Evolutionary conservation across 352 stramenopile species (phyloP), one percentile per base, ranked within the genome.

Genomic region (Paralagenidium karlingii): DNA sequence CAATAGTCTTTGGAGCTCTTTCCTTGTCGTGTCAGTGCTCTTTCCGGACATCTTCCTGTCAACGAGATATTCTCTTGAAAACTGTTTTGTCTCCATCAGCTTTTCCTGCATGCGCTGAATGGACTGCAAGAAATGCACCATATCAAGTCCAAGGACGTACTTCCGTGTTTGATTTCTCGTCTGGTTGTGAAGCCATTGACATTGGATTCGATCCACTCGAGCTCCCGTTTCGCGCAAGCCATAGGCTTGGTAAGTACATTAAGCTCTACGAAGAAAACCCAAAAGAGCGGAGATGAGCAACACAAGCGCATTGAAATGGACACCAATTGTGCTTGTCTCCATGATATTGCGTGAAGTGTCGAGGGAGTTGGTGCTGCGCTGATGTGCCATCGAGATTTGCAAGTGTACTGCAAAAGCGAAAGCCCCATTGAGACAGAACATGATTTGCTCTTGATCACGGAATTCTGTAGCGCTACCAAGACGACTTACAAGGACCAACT

Each of bases 51-150:
- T 53, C 69, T 79, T 29, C 95, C 95, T 18, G 88, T 99, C 29
- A 94, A 99, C 31, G 89, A 98, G 47, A 96, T 98, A 40, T 77
- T 99, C 16, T 96, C 96, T 9, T 82, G 81, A 37, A 59, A 99
- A 49, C 79, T 99, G 24, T 77, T 92, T 15, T 73, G 83, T 25
- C 86, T 99, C 45, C 19, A 7, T 22, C 82, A 97, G 34, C 60
- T 59, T 36, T 71, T 63, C 16, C 68, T 63, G 3, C 80, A 78
- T 44, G 96, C 96, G 22, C 67, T 99, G 27, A 92, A 96, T 43
- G 96, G 96, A 43, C 66, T 99, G 13, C 96, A 97, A 45, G 93
- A 98, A 40, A 97, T 99, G 48, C 51, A 99, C 37, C 80, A 81
- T 26, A 73, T 99, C 27, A 94, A 96, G 58, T 96, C 92, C 21